Evolutionary conservation across 345 rosid species (phyloP), one percentile per base, ranked within the genome.

Genomic region (Raphanus sativus): DNA sequence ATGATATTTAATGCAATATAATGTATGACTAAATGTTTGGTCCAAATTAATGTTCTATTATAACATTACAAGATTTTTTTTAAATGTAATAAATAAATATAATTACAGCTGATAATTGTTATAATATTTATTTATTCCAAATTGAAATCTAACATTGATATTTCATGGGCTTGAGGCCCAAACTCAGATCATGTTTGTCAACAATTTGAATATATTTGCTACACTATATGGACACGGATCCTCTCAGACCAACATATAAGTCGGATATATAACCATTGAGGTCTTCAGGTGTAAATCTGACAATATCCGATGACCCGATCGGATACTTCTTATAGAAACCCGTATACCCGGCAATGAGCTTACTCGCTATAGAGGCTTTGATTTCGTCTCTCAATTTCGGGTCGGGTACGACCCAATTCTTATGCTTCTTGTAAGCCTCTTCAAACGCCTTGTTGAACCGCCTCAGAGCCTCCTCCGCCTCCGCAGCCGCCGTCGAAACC

Each of bases 261-360:
- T 88, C 87, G 7, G 85, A 85, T 13, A 92, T 59, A 84, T 86
- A 81, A 76, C 82, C 88, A 62, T 55, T 89, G 11, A 90, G 65
- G 73, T 90, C 92, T 24, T 86, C 87, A 9, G 98, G 94, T 82
- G 88, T 69, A 84, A 69, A 90, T 68, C 77, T 76, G 55, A 81
- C 65, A 67, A 38, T 36, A 0, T 72, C 65, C 33, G 72, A 62
- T 16, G 70, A 69, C 15, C 30, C 80, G 52, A 29, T 34, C 77
- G 85, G 83, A 73, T 80, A 71, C 40, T 42, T 80, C 33, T 74
- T 70, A 52, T 81, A 85, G 52, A 88, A 74, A 12, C 79, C 81
- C 25, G 77, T 62, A 69, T 89, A 91, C 8, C 54, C 77, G 78
- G 85, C 82, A 2, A 77, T 80, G 8, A 90, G 15, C 65, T 86